phyloP scores from a whole-genome alignment of 331 rosid species.

The Erythrophleum ivorense region DNA sequence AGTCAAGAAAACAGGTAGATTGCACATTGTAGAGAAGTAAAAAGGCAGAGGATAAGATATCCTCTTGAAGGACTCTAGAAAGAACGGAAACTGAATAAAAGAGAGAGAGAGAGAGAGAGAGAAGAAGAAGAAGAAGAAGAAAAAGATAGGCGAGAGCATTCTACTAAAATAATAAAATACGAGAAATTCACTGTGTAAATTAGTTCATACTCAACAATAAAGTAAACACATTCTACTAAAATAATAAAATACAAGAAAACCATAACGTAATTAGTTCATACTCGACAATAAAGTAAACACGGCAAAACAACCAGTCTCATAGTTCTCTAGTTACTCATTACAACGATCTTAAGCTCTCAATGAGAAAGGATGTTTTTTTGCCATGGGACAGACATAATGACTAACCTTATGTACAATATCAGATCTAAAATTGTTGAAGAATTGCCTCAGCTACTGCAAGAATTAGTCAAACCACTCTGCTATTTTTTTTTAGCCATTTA shows the following conservation, averaged over 20 bases:
- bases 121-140: too few relatives aligned
- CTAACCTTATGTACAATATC: constrained; percentile 35
- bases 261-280: too few relatives aligned
- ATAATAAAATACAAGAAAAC: too few relatives aligned
- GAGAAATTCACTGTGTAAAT: not conserved
- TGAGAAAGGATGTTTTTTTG: not conserved
- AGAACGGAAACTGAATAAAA: not conserved
- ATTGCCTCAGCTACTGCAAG: too few relatives aligned
- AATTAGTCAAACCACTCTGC: too few relatives aligned
- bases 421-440: too few relatives aligned
- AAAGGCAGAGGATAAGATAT: not conserved
- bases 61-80: not conserved
- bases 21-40: too few relatives aligned
- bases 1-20: not conserved
- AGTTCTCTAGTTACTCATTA: not conserved
- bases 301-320: too few relatives aligned
- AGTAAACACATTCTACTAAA: too few relatives aligned
- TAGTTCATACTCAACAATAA: too few relatives aligned
- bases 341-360: not conserved
- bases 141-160: not conserved
- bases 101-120: not conserved
- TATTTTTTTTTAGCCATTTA: too few relatives aligned
- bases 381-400: not conserved
- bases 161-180: not conserved
- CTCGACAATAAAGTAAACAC: too few relatives aligned